Evolutionary conservation across 2,329 filamentous ascomycete genomes (phyloP), one percentile per base, ranked within the genome.

Genomic region (Aspergillus ochraceoroseus): DNA sequence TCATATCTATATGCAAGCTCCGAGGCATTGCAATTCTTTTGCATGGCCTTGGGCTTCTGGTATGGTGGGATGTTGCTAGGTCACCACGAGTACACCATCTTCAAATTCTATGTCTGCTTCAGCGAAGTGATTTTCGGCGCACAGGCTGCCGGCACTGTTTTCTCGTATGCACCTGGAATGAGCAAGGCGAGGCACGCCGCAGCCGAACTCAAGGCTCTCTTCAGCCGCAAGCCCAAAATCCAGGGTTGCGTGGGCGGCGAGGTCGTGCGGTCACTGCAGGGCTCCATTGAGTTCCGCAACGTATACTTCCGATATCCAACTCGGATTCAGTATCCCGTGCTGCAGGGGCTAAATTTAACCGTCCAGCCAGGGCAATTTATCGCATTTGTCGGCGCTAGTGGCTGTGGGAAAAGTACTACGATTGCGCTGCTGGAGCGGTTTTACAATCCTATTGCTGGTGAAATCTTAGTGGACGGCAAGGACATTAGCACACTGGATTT

Each of bases 21-120:
- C 2, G 60, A 64, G 41, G 61, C 57, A 1, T 46, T 62, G 8
- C 47, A 33, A 4, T 56, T 51, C 25, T 42, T 56, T 32, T 54
- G 51, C 23, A 56, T 56, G 51, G 56, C 52, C 5, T 39, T 83
- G 27, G 73, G 77, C 39, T 80, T 82, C 55, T 83, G 77, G 74
- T 85, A 84, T 45, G 82, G 80, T 31, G 78, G 76, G 2, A 71
- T 64, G 5, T 70, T 83, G n/a, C 54, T 83, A n/a, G 65, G 67
- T 1, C 60, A 57, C 9, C 63, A 68, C 4, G 74, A 82, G 53
- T 63, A 63, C 36, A 48, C 49, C 2, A 46, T 58, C 7, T 43
- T 48, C 14, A 50, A 59, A 11, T 66, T 72, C 51, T 73, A 70
- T 44, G 58, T 72, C 37, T 66, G 70, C 33, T 71, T 69, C 48